Percentiles rank a stretch among this genome's conserved stretches.
phyloP scores from a whole-genome alignment of 2,329 filamentous ascomycete genomes.

The Tetracladium maxilliforme region DNA sequence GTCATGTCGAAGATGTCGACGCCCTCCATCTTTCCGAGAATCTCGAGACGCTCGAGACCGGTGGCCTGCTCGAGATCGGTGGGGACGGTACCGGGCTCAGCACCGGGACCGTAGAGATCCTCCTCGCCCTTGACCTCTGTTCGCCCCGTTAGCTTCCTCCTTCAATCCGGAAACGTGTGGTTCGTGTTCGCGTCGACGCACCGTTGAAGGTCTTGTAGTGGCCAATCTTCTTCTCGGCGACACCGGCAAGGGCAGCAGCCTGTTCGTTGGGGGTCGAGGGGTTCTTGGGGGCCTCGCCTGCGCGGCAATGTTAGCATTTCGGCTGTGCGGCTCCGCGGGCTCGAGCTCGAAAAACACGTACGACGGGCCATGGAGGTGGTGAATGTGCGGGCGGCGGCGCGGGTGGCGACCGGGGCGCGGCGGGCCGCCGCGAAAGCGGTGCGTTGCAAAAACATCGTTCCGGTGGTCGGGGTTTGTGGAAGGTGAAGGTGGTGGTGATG shows the following conservation, averaged over 20 bases:
- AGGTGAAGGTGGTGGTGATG: constrained; percentile 5
- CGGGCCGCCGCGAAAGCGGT: constrained; percentile 45
- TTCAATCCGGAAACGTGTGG: too few species aligned
- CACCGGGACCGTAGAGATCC: constrained; percentile 81
- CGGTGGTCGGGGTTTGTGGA: constrained; percentile 12
- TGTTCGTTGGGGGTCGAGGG: constrained; percentile 1
- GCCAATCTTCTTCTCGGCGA: not conserved
- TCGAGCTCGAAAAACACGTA: too few species aligned
- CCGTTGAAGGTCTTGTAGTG: not conserved
- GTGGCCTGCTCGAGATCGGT: constrained; percentile 93
- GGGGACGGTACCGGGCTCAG: constrained; percentile 66
- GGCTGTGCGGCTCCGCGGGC: not conserved
- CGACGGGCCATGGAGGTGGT: constrained; percentile 44
- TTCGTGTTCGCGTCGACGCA: too few species aligned
- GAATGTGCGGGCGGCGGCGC: constrained; percentile 42
- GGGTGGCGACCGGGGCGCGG: constrained; percentile 36
- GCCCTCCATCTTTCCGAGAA: constrained; percentile 98
- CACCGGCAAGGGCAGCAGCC: too few species aligned
- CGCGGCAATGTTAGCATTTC: not conserved
- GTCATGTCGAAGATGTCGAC: constrained; percentile 97
- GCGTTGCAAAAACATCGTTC: constrained; percentile 49
- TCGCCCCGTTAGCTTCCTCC: constrained; percentile 1
- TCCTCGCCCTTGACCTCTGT: constrained; percentile 68
- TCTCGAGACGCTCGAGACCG: constrained; percentile 95
- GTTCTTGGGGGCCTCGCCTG: constrained; percentile 1